Percentiles rank a stretch among this genome's conserved stretches.
Conservation (phyloP, 208 protist genomes). For the Leishmania mexicana region DNA sequence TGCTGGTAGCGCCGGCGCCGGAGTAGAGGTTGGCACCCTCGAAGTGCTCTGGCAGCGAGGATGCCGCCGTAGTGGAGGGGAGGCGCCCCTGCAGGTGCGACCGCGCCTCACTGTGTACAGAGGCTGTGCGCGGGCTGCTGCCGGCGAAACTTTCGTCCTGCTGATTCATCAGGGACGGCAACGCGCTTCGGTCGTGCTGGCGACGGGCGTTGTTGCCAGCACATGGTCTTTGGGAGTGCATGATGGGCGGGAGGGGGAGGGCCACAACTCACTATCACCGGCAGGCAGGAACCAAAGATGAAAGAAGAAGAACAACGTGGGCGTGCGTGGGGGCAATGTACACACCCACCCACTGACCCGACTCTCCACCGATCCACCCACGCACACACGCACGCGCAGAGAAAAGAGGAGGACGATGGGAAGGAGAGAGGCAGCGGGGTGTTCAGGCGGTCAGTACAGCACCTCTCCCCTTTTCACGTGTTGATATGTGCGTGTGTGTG, state of each 20-base stretch:
- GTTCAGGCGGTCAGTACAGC: not conserved
- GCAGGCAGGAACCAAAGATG: not conserved
- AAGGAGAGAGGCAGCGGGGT: not conserved
- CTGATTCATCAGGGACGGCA: slow-evolving; percentile 12
- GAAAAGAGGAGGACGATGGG: not conserved
- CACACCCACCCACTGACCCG: too few species aligned
- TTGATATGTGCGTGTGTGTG: not conserved
- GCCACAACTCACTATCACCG: not conserved
- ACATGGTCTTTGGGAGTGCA: slow-evolving; percentile 10
- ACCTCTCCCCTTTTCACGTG: not conserved
- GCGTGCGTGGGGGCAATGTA: not conserved
- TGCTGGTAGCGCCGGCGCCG: slow-evolving; percentile 7
- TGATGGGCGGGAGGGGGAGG: not conserved
- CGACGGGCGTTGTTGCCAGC: not conserved
- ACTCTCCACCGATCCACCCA: not conserved
- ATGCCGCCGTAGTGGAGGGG: slow-evolving; percentile 5
- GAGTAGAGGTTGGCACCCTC: slow-evolving; percentile 35
- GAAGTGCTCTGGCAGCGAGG: slow-evolving; percentile 24
- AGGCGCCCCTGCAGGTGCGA: not conserved
- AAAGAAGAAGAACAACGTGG: not conserved
- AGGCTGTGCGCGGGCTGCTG: slow-evolving; percentile 18
- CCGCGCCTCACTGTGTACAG: slow-evolving; percentile 17
- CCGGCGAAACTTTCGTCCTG: slow-evolving; percentile 23
- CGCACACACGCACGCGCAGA: not conserved
- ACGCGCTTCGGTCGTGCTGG: slow-evolving; percentile 14